Evolutionary conservation across 768 basidiomycete genomes (phyloP).

Genomic region (Leccinum boreale): DNA sequence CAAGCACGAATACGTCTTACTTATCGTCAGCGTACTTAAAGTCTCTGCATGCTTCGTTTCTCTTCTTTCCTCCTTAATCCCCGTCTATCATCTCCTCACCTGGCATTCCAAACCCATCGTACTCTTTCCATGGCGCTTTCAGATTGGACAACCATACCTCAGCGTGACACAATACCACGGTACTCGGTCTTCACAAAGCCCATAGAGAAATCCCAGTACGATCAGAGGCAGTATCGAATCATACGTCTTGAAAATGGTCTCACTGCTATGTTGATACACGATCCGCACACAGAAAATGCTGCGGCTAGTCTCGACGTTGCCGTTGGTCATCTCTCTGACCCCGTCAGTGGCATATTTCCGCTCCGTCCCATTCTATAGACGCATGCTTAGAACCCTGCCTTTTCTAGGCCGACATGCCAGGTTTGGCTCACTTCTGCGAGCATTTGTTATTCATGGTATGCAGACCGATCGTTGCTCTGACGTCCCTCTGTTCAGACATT

Average conservation of each 20-base stretch:
- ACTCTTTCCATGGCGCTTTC: constrained; percentile 20
- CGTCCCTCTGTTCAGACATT: neutral
- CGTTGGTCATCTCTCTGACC: constrained; percentile 92
- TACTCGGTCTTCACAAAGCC: constrained; percentile 55
- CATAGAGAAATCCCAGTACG: constrained; percentile 70
- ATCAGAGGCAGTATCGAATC: constrained; percentile 76
- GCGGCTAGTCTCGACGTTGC: constrained; percentile 93
- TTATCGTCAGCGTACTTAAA: neutral
- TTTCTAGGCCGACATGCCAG: constrained; percentile 78
- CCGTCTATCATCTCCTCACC: neutral
- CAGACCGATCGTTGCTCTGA: neutral
- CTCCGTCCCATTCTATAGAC: neutral
- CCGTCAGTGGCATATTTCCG: constrained; percentile 49
- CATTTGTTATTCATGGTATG: constrained; percentile 93
- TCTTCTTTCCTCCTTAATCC: constrained; percentile 9
- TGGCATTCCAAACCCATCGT: constrained; percentile 1
- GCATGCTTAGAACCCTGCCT: neutral
- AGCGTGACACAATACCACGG: constrained; percentile 31
- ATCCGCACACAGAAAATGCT: constrained; percentile 86
- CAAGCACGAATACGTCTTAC: neutral
- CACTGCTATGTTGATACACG: constrained; percentile 81
- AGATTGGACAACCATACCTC: constrained; percentile 22
- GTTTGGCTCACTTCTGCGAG: constrained; percentile 93
- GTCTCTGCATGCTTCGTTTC: constrained; percentile 9
- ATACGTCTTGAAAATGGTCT: constrained; percentile 87